Conservation (phyloP, 352 stramenopile genomes). For the Phytophthora quininea region DNA sequence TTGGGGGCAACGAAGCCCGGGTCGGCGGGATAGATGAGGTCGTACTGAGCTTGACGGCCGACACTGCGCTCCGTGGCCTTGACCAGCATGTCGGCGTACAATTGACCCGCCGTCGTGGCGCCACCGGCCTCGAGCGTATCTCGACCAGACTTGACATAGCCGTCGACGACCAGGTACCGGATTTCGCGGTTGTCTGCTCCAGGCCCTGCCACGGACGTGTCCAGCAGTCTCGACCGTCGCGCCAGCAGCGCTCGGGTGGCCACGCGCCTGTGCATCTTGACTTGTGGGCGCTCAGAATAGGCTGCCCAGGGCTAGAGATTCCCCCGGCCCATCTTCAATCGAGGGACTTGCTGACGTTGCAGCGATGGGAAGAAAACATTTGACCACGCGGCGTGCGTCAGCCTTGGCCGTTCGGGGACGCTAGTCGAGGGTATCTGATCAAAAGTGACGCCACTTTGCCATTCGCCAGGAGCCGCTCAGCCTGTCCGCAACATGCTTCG, state of each 20-base stretch:
- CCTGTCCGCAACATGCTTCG: slow-evolving; percentile 27
- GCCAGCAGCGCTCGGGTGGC: not conserved
- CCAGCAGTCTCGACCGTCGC: slow-evolving; percentile 8
- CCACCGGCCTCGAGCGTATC: slow-evolving; percentile 65
- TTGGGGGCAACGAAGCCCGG: slow-evolving; percentile 57
- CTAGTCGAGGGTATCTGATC: slow-evolving; percentile 14
- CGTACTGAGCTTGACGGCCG: slow-evolving; percentile 48
- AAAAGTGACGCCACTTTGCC: slow-evolving; percentile 19
- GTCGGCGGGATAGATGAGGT: slow-evolving; percentile 71
- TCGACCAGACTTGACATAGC: slow-evolving; percentile 65
- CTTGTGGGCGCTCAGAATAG: not conserved
- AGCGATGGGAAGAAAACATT: not conserved
- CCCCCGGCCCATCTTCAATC: not conserved
- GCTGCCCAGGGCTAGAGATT: not conserved
- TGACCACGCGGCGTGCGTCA: slow-evolving; percentile 8
- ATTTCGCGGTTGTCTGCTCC: slow-evolving; percentile 22
- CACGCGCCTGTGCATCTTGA: slow-evolving; percentile 23
- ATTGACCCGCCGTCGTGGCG: slow-evolving; percentile 66
- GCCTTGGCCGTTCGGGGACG: slow-evolving; percentile 18
- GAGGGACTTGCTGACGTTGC: not conserved
- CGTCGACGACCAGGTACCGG: slow-evolving; percentile 76
- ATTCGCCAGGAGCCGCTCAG: slow-evolving; percentile 6
- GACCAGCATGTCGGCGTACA: slow-evolving; percentile 76
- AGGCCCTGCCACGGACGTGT: slow-evolving; percentile 16
- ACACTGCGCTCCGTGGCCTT: slow-evolving; percentile 48